Evolutionary conservation across 257 asterid genomes (phyloP), one percentile per base, ranked within the genome.

Genomic region (Cordia subcordata): DNA sequence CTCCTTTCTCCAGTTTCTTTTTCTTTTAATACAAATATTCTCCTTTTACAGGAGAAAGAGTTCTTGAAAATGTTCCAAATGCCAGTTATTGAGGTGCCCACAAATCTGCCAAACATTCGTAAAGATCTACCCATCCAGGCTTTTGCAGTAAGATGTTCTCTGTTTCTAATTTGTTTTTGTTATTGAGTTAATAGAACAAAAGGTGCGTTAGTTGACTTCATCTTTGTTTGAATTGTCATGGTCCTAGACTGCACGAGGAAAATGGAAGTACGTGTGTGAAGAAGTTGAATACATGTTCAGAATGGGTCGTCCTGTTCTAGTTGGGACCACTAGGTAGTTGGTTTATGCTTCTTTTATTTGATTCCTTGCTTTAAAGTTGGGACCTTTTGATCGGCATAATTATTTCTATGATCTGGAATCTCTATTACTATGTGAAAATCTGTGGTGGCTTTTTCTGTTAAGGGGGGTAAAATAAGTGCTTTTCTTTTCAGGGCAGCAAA

Each of bases 81-180:
- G 73, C 99, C 99, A 62, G 99, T 93, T 50, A 83, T 93, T 80
- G 99, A 83, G 75, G 91, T 93, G 63, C 99, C 97, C 49, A 89
- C 97, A 23, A 93, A 89, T 79, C 80, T 81, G 89, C 77, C 89
- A 58, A 93, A 85, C 72, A 81, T 86, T 74, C 94, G 97, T 62
- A 63, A 81, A 32, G 99, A 93, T 75, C 80, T 86, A 58, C 96
- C 96, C 20, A 82, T 79, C 70, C 94, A 86, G 77, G 95, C 97
- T 72, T 93, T 86, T 82, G 97, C 96, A 21, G 99, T 92, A 79
- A 84, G 95, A 75, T 17, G 54, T 2, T 55, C 53, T 40, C 33
- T 38, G 4, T 46, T 40, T 39, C 56, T 37, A 5, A 45, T n/a
- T 1, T 40, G 15, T 17, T 50, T 37, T 52, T n/a, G 56, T 49